Percentiles rank a stretch among this genome's conserved stretches.
Evolutionary conservation across 192 early-diverging fungal genomes (phyloP).

Genomic region (Dissophora globulifera): DNA sequence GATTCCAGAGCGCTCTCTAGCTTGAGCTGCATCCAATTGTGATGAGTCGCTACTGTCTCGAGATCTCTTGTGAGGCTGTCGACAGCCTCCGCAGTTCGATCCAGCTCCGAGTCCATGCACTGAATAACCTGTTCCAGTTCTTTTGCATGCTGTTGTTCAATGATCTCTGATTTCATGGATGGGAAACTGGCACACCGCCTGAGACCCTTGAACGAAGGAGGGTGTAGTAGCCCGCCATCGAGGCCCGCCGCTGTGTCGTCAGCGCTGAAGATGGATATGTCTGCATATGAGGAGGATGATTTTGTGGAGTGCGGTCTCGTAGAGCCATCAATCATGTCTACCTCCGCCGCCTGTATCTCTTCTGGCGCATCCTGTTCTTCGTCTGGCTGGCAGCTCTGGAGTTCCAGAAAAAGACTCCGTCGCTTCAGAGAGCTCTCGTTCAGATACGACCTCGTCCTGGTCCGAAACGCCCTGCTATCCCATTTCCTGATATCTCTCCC

Average conservation of each 20-base stretch:
- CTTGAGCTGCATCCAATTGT: slow-evolving; percentile 36
- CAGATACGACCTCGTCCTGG: background rate
- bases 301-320: no score
- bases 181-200: slow-evolving; percentile 17
- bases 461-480: background rate
- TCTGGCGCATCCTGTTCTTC: slow-evolving; percentile 4
- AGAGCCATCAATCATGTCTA: no score
- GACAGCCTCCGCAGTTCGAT: slow-evolving; percentile 31
- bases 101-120: slow-evolving; percentile 30
- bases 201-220: background rate
- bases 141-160: slow-evolving; percentile 6
- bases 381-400: slow-evolving; percentile 9
- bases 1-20: slow-evolving; percentile 4
- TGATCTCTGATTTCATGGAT: slow-evolving; percentile 3
- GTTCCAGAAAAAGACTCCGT: slow-evolving; percentile 33
- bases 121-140: slow-evolving; percentile 24
- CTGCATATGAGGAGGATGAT: no score
- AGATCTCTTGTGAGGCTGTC: slow-evolving; percentile 33
- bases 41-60: slow-evolving; percentile 18
- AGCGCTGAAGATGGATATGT: background rate
- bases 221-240: background rate
- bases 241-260: background rate
- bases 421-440: slow-evolving; percentile 6
- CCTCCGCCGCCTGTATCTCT: no score
- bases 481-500: slow-evolving; percentile 2